These are phyloP conservation scores for Penicillium riverlandense DNA, from an alignment of 495 filamentous ascomycete genomes.

Conservation along the genomic window DNA sequence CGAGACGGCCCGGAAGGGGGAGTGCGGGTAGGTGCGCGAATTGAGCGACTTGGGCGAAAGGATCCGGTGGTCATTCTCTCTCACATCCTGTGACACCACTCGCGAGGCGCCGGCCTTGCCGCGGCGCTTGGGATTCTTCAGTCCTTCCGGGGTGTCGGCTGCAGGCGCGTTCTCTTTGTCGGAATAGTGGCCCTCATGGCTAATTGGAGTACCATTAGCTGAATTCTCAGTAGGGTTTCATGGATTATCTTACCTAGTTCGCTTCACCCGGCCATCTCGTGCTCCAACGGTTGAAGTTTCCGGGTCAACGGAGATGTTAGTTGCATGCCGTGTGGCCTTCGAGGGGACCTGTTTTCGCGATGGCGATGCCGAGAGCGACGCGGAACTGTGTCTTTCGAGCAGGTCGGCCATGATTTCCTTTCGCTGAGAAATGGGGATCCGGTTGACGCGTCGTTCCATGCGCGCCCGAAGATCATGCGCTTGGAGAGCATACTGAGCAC, in stretches of 20 bases:
- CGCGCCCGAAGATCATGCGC: constrained; percentile 75
- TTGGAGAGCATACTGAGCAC: constrained; percentile 83
- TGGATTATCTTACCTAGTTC: constrained; percentile 49
- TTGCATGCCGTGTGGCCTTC: constrained; percentile 23
- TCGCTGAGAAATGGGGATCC: constrained; percentile 75
- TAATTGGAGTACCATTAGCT: constrained; percentile 20
- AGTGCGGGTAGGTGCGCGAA: constrained; percentile 58
- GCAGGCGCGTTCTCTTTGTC: constrained; percentile 72
- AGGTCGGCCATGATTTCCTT: constrained; percentile 81
- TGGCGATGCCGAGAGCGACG: constrained; percentile 19
- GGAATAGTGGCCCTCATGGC: constrained; percentile 56
- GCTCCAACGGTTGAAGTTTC: constrained; percentile 19
- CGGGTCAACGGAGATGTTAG: constrained; percentile 23
- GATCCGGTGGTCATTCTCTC: constrained; percentile 46
- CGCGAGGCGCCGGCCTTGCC: constrained; percentile 37
- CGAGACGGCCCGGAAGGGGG: constrained; percentile 40
- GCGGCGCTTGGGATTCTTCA: constrained; percentile 57
- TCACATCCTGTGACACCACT: constrained; percentile 42
- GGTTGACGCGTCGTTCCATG: constrained; percentile 90
- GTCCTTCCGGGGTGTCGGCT: constrained; percentile 26
- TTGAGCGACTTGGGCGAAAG: constrained; percentile 80
- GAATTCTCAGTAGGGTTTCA: background rate
- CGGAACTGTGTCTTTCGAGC: constrained; percentile 46
- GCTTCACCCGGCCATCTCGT: constrained; percentile 42
- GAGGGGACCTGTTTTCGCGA: constrained; percentile 22